These are phyloP conservation scores for Trametes polyzona DNA, from an alignment of 1,284 basidiomycete species.

Conservation along the genomic window DNA sequence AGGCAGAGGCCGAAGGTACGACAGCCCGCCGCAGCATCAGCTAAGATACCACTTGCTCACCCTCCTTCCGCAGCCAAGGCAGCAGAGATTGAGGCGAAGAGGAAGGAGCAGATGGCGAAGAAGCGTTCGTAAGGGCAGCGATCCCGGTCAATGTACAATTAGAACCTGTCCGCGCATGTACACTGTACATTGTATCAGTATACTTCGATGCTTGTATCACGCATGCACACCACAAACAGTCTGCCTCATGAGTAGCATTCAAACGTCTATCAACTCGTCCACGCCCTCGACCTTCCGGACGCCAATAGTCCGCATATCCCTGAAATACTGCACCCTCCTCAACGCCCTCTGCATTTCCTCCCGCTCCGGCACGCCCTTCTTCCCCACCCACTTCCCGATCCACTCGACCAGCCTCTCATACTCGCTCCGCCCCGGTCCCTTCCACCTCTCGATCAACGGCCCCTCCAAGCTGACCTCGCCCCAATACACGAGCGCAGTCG, in stretches of 20 bases:
- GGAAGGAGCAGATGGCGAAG: conserved; percentile 30
- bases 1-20: conserved; percentile 83
- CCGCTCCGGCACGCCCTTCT: conserved; percentile 51
- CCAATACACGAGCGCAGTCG: conserved; percentile 70
- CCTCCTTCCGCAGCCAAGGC: conserved; percentile 42
- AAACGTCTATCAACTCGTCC: too few relatives aligned
- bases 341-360: conserved; percentile 30
- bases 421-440: conserved; percentile 43
- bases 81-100: conserved; percentile 48
- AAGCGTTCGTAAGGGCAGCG: conserved; percentile 23
- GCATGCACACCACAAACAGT: background rate
- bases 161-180: conserved; percentile 8
- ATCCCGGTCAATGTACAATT: conserved; percentile 8
- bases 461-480: conserved; percentile 68
- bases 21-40: background rate
- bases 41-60: background rate
- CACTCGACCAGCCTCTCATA: conserved; percentile 59
- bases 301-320: conserved; percentile 19
- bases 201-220: conserved; percentile 11
- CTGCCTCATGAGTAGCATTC: too few relatives aligned
- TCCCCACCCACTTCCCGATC: conserved; percentile 71
- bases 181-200: conserved; percentile 17
- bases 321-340: conserved; percentile 19
- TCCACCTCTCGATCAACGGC: conserved; percentile 53
- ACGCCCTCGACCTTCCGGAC: too few relatives aligned